phyloP scores from a whole-genome alignment of 208 protist species.

The Trypanosoma avium region DNA sequence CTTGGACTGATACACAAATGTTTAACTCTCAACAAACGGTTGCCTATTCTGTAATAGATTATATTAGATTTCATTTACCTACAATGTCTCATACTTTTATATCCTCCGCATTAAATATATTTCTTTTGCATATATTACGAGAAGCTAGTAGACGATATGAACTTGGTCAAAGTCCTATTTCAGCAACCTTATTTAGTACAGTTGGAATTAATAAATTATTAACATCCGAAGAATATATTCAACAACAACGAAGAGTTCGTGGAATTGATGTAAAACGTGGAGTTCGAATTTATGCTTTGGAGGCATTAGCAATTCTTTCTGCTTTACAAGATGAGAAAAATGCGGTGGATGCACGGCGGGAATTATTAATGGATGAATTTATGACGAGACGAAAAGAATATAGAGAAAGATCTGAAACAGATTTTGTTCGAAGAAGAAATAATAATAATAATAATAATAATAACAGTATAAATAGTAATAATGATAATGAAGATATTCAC shows the following conservation, averaged over 20 bases:
- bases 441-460: neutral
- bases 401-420: neutral
- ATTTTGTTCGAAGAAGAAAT: neutral
- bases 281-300: conserved; percentile 17
- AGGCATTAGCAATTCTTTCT: conserved; percentile 36
- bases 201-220: neutral
- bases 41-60: conserved; percentile 37
- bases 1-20: conserved; percentile 53
- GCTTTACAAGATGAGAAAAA: conserved; percentile 45
- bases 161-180: conserved; percentile 16
- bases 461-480: neutral
- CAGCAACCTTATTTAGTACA: conserved; percentile 16
- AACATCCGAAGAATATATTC: conserved; percentile 1
- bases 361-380: conserved; percentile 39
- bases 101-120: conserved; percentile 47
- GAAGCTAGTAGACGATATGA: conserved; percentile 7
- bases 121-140: conserved; percentile 34
- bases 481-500: no score
- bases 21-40: conserved; percentile 29
- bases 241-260: conserved; percentile 10
- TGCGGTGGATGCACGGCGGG: conserved; percentile 21
- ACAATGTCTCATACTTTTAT: conserved; percentile 30
- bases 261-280: neutral
- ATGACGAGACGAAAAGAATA: conserved; percentile 26
- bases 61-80: conserved; percentile 44